Evolutionary conservation across 257 asterid species (phyloP).

Genomic region (Avicennia marina): DNA sequence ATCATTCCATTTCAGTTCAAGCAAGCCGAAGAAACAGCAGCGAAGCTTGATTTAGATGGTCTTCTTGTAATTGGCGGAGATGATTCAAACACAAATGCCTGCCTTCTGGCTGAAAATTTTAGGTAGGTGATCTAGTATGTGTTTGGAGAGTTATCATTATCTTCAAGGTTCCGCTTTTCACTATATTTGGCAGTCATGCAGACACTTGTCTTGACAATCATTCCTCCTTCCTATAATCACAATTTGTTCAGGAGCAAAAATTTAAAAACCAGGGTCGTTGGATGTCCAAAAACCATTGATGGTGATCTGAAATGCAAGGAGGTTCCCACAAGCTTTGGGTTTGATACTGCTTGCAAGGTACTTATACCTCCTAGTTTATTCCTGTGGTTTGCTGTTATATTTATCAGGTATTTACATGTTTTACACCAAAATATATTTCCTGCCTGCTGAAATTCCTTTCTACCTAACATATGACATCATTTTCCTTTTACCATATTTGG

Average conservation of each 20-base stretch:
- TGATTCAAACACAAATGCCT: constrained; percentile 98
- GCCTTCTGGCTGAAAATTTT: constrained; percentile 87
- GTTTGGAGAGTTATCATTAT: no score
- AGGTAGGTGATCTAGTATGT: constrained; percentile 27
- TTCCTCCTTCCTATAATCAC: constrained; percentile 4
- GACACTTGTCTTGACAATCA: no score
- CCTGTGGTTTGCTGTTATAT: not conserved
- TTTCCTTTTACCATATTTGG: no score
- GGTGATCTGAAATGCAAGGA: constrained; percentile 96
- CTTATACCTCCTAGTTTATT: not conserved
- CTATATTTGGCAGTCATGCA: not conserved
- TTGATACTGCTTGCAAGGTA: constrained; percentile 99
- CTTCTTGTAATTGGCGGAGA: constrained; percentile 99
- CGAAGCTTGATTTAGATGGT: constrained; percentile 94
- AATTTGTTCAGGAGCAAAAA: constrained; percentile 64
- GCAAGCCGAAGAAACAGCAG: constrained; percentile 91
- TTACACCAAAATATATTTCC: no score
- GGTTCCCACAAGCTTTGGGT: constrained; percentile 95
- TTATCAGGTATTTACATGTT: not conserved
- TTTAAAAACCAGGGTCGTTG: constrained; percentile 84
- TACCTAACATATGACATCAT: no score
- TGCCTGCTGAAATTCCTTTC: no score
- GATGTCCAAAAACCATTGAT: constrained; percentile 98
- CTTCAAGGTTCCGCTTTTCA: constrained; percentile 3
- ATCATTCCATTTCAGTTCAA: constrained; percentile 53